Evolutionary conservation across 2,329 filamentous ascomycete species (phyloP).

Genomic region (Penicillium sp.): DNA sequence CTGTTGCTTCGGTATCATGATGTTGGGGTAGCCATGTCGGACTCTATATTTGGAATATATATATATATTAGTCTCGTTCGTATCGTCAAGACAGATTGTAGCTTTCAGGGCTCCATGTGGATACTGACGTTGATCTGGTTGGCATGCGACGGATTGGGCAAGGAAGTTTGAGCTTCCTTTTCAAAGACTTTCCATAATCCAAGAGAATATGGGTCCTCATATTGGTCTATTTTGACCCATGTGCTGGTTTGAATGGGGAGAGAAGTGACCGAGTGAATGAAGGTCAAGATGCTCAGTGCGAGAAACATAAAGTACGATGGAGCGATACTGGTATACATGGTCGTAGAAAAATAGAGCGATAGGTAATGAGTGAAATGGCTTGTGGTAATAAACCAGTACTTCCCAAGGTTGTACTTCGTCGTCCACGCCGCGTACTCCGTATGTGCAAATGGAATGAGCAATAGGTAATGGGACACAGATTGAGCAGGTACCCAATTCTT

Average conservation of each 20-base stretch:
- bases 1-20: background rate
- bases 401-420: too few species aligned
- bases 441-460: conserved; percentile 1
- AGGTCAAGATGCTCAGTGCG: conserved; percentile 8
- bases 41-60: background rate
- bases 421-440: background rate
- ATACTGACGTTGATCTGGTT: conserved; percentile 9
- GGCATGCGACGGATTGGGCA: conserved; percentile 1
- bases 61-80: conserved; percentile 1
- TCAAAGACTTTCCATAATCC: conserved; percentile 10
- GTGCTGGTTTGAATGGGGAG: conserved; percentile 16
- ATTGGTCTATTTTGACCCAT: conserved; percentile 10
- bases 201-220: background rate
- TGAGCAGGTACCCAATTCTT: background rate
- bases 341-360: background rate
- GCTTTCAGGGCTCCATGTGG: background rate
- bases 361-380: background rate
- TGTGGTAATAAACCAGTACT: background rate
- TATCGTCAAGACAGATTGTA: background rate
- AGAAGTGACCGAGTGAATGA: conserved; percentile 7
- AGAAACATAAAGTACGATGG: conserved; percentile 4
- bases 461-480: background rate
- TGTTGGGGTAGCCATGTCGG: conserved; percentile 1
- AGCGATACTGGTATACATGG: background rate
- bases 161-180: background rate